These are phyloP conservation scores for Podospora australis DNA, from an alignment of 495 filamentous ascomycete genomes.

Conservation along the genomic window DNA sequence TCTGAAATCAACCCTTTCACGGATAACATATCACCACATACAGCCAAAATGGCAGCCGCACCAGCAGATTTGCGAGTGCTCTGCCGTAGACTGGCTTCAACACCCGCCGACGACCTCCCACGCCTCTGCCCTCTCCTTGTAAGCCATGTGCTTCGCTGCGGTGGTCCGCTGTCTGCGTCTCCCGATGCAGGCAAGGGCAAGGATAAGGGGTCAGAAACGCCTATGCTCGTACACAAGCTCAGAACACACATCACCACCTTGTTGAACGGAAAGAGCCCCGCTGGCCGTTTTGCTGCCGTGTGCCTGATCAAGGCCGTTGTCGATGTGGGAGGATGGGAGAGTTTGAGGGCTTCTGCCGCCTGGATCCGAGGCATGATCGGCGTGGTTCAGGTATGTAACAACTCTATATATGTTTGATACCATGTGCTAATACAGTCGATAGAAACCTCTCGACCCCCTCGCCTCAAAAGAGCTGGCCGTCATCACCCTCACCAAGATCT, in stretches of 20 bases:
- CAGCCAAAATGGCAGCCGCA: slow-evolving; percentile 13
- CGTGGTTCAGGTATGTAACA: slow-evolving; percentile 57
- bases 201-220: slow-evolving; percentile 50
- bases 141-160: slow-evolving; percentile 54
- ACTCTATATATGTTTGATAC: neutral
- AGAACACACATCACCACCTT: slow-evolving; percentile 70
- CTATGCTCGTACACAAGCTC: slow-evolving; percentile 66
- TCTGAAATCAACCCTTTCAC: too few species aligned
- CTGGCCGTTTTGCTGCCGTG: slow-evolving; percentile 70
- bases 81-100: slow-evolving; percentile 59
- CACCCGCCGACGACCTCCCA: slow-evolving; percentile 57
- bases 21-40: too few species aligned
- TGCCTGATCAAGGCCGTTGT: slow-evolving; percentile 72
- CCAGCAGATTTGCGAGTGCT: slow-evolving; percentile 55
- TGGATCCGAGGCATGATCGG: slow-evolving; percentile 69
- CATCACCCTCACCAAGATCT: slow-evolving; percentile 73
- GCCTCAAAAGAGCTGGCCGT: slow-evolving; percentile 66
- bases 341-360: slow-evolving; percentile 58
- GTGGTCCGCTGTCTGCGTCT: slow-evolving; percentile 48
- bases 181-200: slow-evolving; percentile 41
- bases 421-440: slow-evolving; percentile 10
- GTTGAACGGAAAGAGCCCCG: slow-evolving; percentile 60
- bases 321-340: slow-evolving; percentile 74
- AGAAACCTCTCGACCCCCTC: slow-evolving; percentile 73
- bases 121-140: slow-evolving; percentile 55